Percentiles rank a stretch among this genome's conserved stretches.
Evolutionary conservation across 441 rosid genomes (phyloP).

Genomic region (Manihot esculenta): DNA sequence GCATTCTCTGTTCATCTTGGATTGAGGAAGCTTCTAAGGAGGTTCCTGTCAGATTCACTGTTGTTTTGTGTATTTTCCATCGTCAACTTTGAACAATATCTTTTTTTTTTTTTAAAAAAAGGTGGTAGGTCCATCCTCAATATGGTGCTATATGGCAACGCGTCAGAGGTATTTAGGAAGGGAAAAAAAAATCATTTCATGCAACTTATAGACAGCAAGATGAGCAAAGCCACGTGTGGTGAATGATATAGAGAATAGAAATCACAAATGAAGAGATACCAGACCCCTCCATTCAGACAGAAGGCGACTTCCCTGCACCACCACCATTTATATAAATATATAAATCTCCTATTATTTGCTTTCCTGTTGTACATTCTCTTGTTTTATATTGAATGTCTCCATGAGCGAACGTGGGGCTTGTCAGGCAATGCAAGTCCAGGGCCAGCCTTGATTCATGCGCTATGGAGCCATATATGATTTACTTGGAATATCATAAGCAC

Average conservation of each 20-base stretch:
- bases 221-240: slow-evolving; percentile 16
- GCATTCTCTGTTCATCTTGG: not conserved
- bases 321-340: not conserved
- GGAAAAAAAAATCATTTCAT: not conserved
- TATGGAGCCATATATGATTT: not conserved
- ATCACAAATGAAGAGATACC: slow-evolving; percentile 11
- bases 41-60: slow-evolving; percentile 1
- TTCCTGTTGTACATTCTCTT: slow-evolving; percentile 6
- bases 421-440: slow-evolving; percentile 21
- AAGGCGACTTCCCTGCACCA: slow-evolving; percentile 1
- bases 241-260: slow-evolving; percentile 8
- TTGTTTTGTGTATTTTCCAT: not conserved
- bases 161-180: not conserved
- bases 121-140: not conserved
- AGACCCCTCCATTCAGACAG: slow-evolving; percentile 13
- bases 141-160: not conserved
- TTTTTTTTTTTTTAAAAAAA: not conserved
- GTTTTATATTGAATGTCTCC: slow-evolving; percentile 4
- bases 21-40: slow-evolving; percentile 1
- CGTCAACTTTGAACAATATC: not conserved
- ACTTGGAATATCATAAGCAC: not conserved
- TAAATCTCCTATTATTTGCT: not conserved
- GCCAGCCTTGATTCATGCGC: slow-evolving; percentile 11
- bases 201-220: not conserved
- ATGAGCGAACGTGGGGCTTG: slow-evolving; percentile 31